Percentiles rank a stretch among this genome's conserved stretches.
phyloP scores from a whole-genome alignment of 129 eudicot species.

The Apium graveolens region DNA sequence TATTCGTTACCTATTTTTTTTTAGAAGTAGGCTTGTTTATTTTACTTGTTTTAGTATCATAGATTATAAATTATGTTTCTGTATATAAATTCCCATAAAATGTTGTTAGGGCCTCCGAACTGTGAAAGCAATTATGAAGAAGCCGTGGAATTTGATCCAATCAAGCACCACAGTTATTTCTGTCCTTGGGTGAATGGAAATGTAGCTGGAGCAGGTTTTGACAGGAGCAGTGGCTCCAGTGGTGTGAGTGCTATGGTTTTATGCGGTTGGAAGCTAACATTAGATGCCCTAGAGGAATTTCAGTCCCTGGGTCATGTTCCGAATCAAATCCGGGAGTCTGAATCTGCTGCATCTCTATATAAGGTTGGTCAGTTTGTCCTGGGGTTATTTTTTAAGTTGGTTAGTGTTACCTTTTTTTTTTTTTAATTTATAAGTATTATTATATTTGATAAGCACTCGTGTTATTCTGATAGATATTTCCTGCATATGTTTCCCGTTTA shows the following conservation, averaged over 20 bases:
- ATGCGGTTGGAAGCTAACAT: constrained; percentile 94
- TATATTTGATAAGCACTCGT: not conserved
- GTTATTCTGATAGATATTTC: not conserved
- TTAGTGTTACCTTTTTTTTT: not conserved
- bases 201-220: constrained; percentile 88
- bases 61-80: not conserved
- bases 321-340: constrained; percentile 70
- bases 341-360: constrained; percentile 84
- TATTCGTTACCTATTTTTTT: not conserved
- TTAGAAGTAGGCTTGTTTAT: not conserved
- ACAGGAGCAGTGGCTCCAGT: constrained; percentile 45
- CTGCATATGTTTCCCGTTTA: not conserved
- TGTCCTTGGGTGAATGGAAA: constrained; percentile 98
- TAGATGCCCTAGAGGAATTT: constrained; percentile 89
- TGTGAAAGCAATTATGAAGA: constrained; percentile 89
- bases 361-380: constrained; percentile 27
- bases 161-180: constrained; percentile 74
- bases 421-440: not conserved
- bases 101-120: constrained; percentile 62
- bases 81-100: not conserved
- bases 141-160: constrained; percentile 82
- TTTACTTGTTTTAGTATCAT: not conserved
- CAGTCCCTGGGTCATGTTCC: constrained; percentile 72
- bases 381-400: not conserved
- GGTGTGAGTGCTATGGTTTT: constrained; percentile 58